Base-by-base conservation (phyloP, 2,329 filamentous ascomycete species). In the Cordyceps militaris region DNA sequence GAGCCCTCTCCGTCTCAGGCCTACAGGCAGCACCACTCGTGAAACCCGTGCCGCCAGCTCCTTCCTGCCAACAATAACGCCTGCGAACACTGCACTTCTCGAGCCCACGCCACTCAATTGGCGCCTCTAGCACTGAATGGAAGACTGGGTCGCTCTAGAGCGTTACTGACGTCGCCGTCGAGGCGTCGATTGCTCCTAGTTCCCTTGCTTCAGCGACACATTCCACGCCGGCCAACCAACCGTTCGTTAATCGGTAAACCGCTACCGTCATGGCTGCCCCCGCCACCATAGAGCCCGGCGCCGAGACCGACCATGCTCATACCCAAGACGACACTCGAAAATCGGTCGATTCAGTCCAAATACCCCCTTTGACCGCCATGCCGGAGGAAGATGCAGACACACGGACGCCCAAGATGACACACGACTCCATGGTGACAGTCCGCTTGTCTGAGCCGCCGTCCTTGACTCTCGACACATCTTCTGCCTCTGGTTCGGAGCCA, bases 341-440 rank as follows among this genome's bases (percentile, higher is more conserved):
- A 19, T 54, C 51, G 51, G 21, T 24, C 51, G 30, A 54, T 4
- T 36, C 40, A 60, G 63, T 59, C 62, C 66, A 59, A 59, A 60
- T 59, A 26, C 36, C 40, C 16, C 30, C 43, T 19, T 40, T 13
- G 16, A n/a, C 14, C 3, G 34, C 34, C 30, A 23, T n/a, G 11
- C 11, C 26, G 1, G 48, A 48, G 23, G 58, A 60, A 19, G 65
- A 70, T 58, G 55, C 60, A 59, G 62, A 32, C 51, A 62, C 63
- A 42, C 69, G 67, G 63, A 71, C 70, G 46, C 69, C 70, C n/a
- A 74, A 68, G 60, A 73, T 73, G 68, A 63, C 69, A 21, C 80
- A 81, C 68, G 87, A 90, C 71, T 91, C 88, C 21, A 86, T 91
- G 85, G 86, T 91, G 47, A 91, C 87, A 8, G 87, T 91, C 46